Conservation (phyloP, 192 early-diverging fungal genomes). For the Backusella tarrabulga region DNA sequence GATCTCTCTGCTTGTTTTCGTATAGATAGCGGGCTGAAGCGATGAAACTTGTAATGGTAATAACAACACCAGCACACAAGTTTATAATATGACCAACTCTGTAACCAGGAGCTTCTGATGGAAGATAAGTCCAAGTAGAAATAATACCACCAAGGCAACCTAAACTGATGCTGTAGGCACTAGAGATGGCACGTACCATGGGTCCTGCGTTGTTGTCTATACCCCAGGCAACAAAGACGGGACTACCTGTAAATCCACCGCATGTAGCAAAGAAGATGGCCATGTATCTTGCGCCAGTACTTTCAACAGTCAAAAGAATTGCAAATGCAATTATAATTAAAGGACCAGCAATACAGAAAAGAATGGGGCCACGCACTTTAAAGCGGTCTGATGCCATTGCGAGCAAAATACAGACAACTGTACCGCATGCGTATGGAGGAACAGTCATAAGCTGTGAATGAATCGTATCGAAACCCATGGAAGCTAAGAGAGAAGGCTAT, state of each 20-base stretch:
- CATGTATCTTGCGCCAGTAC: not conserved
- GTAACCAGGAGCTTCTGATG: slow-evolving; percentile 14
- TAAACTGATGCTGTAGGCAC: slow-evolving; percentile 12
- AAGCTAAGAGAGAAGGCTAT: slow-evolving; percentile 50
- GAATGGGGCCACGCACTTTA: slow-evolving; percentile 7
- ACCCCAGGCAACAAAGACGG: slow-evolving; percentile 1
- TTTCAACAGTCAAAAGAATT: slow-evolving; percentile 1
- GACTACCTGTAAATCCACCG: slow-evolving; percentile 11
- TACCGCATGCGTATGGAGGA: slow-evolving; percentile 41
- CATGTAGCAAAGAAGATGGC: slow-evolving; percentile 15
- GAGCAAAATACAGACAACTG: slow-evolving; percentile 5
- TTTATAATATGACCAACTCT: slow-evolving; percentile 5
- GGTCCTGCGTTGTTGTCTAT: not conserved
- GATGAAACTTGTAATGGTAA: not conserved
- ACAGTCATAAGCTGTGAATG: slow-evolving; percentile 43
- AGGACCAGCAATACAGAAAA: slow-evolving; percentile 5
- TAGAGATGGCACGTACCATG: not conserved
- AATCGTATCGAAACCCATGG: slow-evolving; percentile 51
- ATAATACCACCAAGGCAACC: slow-evolving; percentile 10
- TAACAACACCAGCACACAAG: slow-evolving; percentile 2
- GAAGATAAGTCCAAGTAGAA: slow-evolving; percentile 10
- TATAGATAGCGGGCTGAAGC: not conserved
- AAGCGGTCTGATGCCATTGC: slow-evolving; percentile 8
- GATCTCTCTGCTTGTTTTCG: not conserved
- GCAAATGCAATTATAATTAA: slow-evolving; percentile 4